Evolutionary conservation across 192 early-diverging fungal genomes (phyloP).

Genomic region (Coemansia sp.): DNA sequence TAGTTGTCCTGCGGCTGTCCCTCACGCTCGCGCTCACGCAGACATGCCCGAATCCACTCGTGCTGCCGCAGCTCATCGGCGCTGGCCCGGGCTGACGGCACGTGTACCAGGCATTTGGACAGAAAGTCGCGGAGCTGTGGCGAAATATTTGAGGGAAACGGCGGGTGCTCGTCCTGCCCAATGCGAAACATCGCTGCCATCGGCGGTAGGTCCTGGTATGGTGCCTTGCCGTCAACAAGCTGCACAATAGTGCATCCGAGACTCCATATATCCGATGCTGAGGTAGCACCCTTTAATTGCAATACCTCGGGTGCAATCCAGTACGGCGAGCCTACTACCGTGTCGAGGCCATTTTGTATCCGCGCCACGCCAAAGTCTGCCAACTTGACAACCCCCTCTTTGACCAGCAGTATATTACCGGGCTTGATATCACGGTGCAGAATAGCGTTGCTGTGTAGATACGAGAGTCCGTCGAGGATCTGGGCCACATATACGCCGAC

Average conservation of each 20-base stretch:
- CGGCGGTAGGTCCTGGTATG: conserved; percentile 68
- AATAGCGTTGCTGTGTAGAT: conserved; percentile 61
- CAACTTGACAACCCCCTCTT: conserved; percentile 73
- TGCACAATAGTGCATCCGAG: conserved; percentile 74
- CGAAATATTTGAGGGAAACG: conserved; percentile 66
- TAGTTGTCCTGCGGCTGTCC: conserved; percentile 43
- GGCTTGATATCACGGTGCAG: conserved; percentile 65
- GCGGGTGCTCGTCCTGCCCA: conserved; percentile 74
- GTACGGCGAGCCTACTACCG: conserved; percentile 74
- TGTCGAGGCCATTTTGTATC: conserved; percentile 65
- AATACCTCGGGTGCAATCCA: conserved; percentile 82
- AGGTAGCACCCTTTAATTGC: conserved; percentile 66
- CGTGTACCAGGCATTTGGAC: conserved; percentile 76
- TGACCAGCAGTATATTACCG: conserved; percentile 71
- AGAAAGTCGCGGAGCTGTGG: conserved; percentile 72
- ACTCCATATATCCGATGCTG: conserved; percentile 76
- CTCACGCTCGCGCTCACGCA: conserved; percentile 41
- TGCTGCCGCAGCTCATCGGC: conserved; percentile 72
- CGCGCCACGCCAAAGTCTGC: conserved; percentile 78
- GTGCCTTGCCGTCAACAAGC: conserved; percentile 70
- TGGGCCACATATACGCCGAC: conserved; percentile 72
- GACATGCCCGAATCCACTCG: conserved; percentile 45
- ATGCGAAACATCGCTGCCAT: conserved; percentile 74
- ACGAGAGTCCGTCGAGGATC: conserved; percentile 59
- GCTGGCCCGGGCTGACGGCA: conserved; percentile 65